Evolutionary conservation across 768 basidiomycete genomes (phyloP).

Genomic region (Suillus weaverae): DNA sequence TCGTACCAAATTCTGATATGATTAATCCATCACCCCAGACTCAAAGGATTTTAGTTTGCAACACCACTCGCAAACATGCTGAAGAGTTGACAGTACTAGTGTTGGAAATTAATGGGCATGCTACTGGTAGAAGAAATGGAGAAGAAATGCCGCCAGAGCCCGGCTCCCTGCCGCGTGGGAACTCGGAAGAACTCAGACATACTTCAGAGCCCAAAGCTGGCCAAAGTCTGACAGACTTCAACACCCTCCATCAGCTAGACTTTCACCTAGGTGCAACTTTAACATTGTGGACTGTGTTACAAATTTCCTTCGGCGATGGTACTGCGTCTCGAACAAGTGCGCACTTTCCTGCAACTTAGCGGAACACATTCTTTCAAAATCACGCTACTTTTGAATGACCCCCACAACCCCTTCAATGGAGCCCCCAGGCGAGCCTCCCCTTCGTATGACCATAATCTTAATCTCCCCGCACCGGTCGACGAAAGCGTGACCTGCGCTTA

Average conservation of each 20-base stretch:
- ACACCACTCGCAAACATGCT: too few species aligned
- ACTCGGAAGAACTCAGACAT: too few species aligned
- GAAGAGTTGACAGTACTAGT: too few species aligned
- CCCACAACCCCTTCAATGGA: neutral
- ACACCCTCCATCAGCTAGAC: neutral
- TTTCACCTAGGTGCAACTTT: too few species aligned
- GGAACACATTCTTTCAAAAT: neutral
- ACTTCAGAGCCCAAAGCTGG: too few species aligned
- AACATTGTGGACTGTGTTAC: too few species aligned
- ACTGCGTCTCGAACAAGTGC: neutral
- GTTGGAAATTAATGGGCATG: neutral
- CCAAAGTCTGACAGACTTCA: neutral
- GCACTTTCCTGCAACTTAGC: neutral
- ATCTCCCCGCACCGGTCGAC: neutral
- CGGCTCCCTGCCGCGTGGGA: too few species aligned
- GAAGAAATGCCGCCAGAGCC: too few species aligned
- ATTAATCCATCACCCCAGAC: neutral
- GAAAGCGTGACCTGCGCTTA: neutral
- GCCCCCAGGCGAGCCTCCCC: neutral
- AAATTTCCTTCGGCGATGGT: neutral
- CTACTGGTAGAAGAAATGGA: too few species aligned
- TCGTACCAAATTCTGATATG: neutral
- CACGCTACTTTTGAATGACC: neutral
- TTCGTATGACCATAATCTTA: neutral
- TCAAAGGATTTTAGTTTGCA: neutral